Percentiles rank a stretch among this genome's conserved stretches.
phyloP scores from a whole-genome alignment of 225 moss, liverwort and hornwort genomes.

The Bryum argenteum region DNA sequence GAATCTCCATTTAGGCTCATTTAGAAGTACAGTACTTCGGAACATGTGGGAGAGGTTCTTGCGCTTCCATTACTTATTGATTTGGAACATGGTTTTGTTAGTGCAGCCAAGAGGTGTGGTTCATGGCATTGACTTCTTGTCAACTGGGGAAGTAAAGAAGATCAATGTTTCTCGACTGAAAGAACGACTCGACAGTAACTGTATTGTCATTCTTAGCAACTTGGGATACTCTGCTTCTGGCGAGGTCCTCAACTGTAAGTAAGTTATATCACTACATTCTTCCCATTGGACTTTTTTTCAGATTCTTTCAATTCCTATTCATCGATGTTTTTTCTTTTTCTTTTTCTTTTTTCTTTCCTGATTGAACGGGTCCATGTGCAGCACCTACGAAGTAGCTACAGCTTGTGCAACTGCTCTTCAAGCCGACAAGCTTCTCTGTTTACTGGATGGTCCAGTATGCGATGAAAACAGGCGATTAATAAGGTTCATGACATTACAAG shows the following conservation, averaged over 20 bases:
- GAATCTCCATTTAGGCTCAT: slow-evolving; percentile 11
- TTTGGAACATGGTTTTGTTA: slow-evolving; percentile 27
- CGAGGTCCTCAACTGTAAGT: slow-evolving; percentile 98
- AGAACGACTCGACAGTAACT: slow-evolving; percentile 75
- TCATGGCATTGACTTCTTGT: slow-evolving; percentile 79
- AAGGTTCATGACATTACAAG: slow-evolving; percentile 80
- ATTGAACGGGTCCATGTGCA: slow-evolving; percentile 43
- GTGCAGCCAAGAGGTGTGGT: slow-evolving; percentile 93
- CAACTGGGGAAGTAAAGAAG: slow-evolving; percentile 92
- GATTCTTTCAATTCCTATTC: not conserved
- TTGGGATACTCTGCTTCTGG: slow-evolving; percentile 90
- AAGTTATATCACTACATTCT: slow-evolving; percentile 40
- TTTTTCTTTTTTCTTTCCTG: too few species aligned
- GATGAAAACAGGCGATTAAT: slow-evolving; percentile 69
- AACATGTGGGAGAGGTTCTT: not conserved
- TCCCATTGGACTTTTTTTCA: slow-evolving; percentile 1
- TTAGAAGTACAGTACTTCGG: slow-evolving; percentile 12
- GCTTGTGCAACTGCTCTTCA: slow-evolving; percentile 87
- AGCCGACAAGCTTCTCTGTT: slow-evolving; percentile 83
- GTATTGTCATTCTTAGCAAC: slow-evolving; percentile 88
- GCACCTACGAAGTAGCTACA: slow-evolving; percentile 97
- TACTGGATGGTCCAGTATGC: slow-evolving; percentile 79
- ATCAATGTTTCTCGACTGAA: slow-evolving; percentile 69
- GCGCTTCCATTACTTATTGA: not conserved
- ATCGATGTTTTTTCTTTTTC: not conserved